These are phyloP conservation scores for Boeremia lycopersici DNA, from an alignment of 2,329 filamentous ascomycete genomes.

Conservation along the genomic window DNA sequence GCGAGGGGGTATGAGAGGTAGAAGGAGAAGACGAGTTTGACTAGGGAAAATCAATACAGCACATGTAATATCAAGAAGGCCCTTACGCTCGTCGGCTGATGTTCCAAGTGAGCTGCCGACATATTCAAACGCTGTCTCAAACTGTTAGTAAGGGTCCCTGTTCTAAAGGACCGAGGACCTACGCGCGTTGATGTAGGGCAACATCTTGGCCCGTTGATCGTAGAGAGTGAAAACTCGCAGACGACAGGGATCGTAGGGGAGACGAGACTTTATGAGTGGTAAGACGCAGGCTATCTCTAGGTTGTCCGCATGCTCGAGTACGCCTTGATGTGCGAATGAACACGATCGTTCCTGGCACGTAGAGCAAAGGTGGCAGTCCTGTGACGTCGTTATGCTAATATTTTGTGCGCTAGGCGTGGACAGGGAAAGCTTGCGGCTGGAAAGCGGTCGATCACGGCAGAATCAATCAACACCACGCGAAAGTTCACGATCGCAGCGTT, in stretches of 20 bases:
- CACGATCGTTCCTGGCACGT: slow-evolving; percentile 12
- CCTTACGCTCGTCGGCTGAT: slow-evolving; percentile 68
- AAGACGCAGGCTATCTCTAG: slow-evolving; percentile 18
- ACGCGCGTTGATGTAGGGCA: slow-evolving; percentile 69
- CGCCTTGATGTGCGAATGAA: slow-evolving; percentile 8
- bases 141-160: slow-evolving; percentile 8
- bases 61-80: neutral
- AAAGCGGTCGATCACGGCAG: slow-evolving; percentile 10
- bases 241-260: neutral
- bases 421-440: neutral
- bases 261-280: neutral
- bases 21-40: slow-evolving; percentile 92
- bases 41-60: slow-evolving; percentile 55
- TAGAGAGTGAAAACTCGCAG: neutral
- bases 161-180: slow-evolving; percentile 34
- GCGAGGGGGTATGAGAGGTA: slow-evolving; percentile 91
- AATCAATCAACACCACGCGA: slow-evolving; percentile 9
- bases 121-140: slow-evolving; percentile 63
- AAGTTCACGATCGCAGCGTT: slow-evolving; percentile 12
- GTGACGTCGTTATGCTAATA: slow-evolving; percentile 28
- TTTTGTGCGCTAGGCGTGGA: neutral
- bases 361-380: slow-evolving; percentile 10
- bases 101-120: slow-evolving; percentile 63
- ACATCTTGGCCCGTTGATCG: slow-evolving; percentile 52
- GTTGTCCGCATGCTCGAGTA: slow-evolving; percentile 21